Conservation (phyloP, 2,329 filamentous ascomycete species). For the Thielaviopsis euricoi region DNA sequence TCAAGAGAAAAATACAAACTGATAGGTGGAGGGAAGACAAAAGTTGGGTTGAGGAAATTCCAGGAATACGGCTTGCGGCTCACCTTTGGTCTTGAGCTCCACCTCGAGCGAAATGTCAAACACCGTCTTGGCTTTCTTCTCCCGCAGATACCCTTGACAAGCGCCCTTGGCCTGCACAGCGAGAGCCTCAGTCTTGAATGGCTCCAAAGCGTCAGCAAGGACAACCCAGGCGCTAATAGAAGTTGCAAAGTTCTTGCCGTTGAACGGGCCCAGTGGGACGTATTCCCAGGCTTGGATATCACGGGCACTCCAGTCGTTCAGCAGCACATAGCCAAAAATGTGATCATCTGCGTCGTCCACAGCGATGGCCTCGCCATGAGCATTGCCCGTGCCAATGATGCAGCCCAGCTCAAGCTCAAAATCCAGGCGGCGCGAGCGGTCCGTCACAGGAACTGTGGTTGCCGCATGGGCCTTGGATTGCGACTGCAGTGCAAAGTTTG, state of each 20-base stretch:
- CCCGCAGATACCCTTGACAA: constrained; percentile 13
- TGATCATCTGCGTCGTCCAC: constrained; percentile 45
- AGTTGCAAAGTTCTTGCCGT: constrained; percentile 39
- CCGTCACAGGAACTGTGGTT: constrained; percentile 2
- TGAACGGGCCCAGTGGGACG: constrained; percentile 39
- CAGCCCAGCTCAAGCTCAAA: constrained; percentile 57
- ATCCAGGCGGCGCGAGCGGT: constrained; percentile 29
- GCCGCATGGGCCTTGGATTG: background rate
- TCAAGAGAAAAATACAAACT: background rate
- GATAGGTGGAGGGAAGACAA: background rate
- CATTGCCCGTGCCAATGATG: constrained; percentile 45
- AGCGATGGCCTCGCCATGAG: constrained; percentile 43
- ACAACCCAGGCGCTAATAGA: constrained; percentile 41
- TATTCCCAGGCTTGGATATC: constrained; percentile 42
- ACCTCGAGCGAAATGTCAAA: constrained; percentile 12
- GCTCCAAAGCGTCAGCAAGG: constrained; percentile 32
- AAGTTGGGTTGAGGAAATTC: background rate
- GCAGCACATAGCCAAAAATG: constrained; percentile 50
- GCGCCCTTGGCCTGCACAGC: constrained; percentile 11
- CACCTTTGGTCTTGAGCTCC: background rate
- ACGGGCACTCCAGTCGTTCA: constrained; percentile 43
- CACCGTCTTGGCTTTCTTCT: constrained; percentile 9
- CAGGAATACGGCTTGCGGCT: constrained; percentile 11
- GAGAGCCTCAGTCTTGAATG: constrained; percentile 12
- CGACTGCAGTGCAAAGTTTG: background rate